Conservation (phyloP, 2,329 filamentous ascomycete genomes). For the Leptographium flavum region DNA sequence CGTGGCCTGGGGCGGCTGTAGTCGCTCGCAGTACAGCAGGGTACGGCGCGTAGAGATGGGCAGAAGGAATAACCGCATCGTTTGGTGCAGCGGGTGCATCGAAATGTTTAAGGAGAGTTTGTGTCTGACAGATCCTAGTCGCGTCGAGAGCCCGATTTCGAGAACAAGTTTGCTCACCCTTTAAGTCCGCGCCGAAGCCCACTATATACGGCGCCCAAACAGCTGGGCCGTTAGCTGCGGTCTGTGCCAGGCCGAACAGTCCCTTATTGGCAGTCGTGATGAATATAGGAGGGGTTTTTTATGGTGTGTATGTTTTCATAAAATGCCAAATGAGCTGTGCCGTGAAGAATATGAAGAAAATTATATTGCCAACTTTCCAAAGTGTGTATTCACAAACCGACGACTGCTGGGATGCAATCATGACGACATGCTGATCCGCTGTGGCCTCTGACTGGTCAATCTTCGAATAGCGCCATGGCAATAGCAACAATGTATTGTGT, state of each 20-base stretch:
- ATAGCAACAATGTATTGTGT: not conserved
- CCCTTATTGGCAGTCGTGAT: too few species aligned
- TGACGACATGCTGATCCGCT: constrained; percentile 11
- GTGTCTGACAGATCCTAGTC: not conserved
- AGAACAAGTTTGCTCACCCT: not conserved
- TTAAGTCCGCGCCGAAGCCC: not conserved
- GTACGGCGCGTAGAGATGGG: constrained; percentile 85
- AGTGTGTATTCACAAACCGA: too few species aligned
- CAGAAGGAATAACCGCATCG: constrained; percentile 85
- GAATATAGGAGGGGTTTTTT: too few species aligned
- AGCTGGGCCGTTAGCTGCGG: not conserved
- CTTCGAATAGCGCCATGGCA: not conserved
- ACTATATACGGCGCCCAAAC: not conserved
- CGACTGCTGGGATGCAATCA: too few species aligned
- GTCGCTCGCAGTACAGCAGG: constrained; percentile 70
- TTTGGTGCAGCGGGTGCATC: not conserved
- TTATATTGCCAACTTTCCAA: too few species aligned
- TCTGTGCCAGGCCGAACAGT: not conserved
- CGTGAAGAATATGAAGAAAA: too few species aligned
- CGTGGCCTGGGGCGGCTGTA: not conserved
- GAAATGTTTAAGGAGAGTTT: not conserved
- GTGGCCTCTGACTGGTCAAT: constrained; percentile 9
- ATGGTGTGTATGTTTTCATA: too few species aligned
- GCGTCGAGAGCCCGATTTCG: not conserved
- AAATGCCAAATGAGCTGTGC: too few species aligned